phyloP scores from a whole-genome alignment of 768 basidiomycete species.

The Paxillus ammoniavirescens region DNA sequence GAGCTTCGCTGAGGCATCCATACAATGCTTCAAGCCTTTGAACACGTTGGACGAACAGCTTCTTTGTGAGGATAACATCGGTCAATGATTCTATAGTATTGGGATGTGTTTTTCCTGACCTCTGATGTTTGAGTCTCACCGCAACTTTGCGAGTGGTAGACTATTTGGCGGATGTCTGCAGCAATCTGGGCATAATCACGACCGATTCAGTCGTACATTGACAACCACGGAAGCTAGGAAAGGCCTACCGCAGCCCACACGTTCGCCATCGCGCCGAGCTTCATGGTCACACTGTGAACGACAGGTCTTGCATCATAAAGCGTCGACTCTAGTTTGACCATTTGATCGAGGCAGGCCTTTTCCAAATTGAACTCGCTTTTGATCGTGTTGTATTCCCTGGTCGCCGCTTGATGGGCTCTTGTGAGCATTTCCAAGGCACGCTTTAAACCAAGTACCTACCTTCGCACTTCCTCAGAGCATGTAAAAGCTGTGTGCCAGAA shows the following conservation, averaged over 20 bases:
- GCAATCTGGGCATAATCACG: conserved; percentile 12
- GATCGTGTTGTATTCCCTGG: not conserved
- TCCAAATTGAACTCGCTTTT: conserved; percentile 9
- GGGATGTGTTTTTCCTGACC: conserved; percentile 3
- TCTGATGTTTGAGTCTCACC: conserved; percentile 10
- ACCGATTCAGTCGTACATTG: not conserved
- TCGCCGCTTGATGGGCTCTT: no score
- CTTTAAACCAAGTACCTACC: no score
- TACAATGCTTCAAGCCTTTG: conserved; percentile 16
- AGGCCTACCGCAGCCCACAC: conserved; percentile 6
- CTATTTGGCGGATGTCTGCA: conserved; percentile 12
- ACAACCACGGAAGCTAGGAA: no score
- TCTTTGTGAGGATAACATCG: no score
- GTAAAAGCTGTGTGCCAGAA: no score
- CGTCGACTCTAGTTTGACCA: conserved; percentile 11
- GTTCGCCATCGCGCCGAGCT: conserved; percentile 14
- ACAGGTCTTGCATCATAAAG: conserved; percentile 12
- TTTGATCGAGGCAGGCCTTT: conserved; percentile 2
- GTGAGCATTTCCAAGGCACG: no score
- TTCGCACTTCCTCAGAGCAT: no score
- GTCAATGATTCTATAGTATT: not conserved
- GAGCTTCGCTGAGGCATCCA: conserved; percentile 20
- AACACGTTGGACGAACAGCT: conserved; percentile 17
- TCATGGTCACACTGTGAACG: conserved; percentile 18
- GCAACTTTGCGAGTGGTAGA: conserved; percentile 9